These are phyloP conservation scores for Nannochloris sp. DNA, from an alignment of 139 green algal genomes.

Conservation along the genomic window DNA sequence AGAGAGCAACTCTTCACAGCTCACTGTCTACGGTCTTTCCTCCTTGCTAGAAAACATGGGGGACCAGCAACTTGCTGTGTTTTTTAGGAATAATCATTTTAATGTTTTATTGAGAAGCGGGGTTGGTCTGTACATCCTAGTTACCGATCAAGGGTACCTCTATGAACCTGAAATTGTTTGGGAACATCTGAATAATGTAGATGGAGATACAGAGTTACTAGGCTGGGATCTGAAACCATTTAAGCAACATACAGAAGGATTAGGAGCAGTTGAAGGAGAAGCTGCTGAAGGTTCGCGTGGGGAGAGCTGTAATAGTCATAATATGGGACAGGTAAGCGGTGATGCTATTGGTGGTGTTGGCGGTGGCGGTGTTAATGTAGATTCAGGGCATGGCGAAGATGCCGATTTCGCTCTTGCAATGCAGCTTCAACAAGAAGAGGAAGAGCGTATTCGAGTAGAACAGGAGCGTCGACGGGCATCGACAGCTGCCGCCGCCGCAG, in stretches of 20 bases:
- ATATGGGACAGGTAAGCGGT: conserved; percentile 2
- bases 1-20: conserved; percentile 66
- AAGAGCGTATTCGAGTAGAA: conserved; percentile 11
- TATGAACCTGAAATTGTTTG: conserved; percentile 75
- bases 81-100: conserved; percentile 97
- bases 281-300: conserved; percentile 3
- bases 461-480: neutral
- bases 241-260: neutral
- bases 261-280: conserved; percentile 11
- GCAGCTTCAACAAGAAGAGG: conserved; percentile 70
- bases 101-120: conserved; percentile 71
- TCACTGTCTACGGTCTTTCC: conserved; percentile 70
- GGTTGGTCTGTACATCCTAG: conserved; percentile 73
- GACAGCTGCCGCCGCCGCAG: conserved; percentile 8
- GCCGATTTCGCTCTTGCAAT: conserved; percentile 76
- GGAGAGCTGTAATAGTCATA: no score
- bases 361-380: conserved; percentile 1
- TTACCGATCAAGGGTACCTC: conserved; percentile 84
- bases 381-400: conserved; percentile 25
- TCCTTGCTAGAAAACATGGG: conserved; percentile 41
- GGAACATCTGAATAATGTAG: conserved; percentile 70
- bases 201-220: conserved; percentile 66
- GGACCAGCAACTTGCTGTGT: conserved; percentile 73
- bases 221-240: conserved; percentile 31
- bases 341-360: conserved; percentile 16